Evolutionary conservation across 495 filamentous ascomycete species (phyloP), one percentile per base, ranked within the genome.

Genomic region (Staphylotrichum longicolle): DNA sequence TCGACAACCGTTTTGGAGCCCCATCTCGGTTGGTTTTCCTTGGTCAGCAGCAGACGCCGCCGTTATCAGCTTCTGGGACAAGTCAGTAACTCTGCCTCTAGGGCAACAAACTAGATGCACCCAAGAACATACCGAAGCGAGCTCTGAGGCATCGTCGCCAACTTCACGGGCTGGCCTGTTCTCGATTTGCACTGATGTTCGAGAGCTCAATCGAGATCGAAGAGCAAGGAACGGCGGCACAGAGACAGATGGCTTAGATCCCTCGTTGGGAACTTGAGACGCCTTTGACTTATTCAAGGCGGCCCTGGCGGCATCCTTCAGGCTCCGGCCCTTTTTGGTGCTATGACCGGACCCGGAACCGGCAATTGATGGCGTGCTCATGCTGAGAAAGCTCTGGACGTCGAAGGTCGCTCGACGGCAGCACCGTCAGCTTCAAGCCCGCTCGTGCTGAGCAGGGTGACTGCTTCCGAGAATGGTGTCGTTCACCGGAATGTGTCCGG

Each of bases 271-370:
- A 7, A 58, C 58, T 3, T 46, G 39, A 35, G 58, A 14, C 10
- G 56, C 57, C 14, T 57, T 67, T 3, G 65, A 63, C 10, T 68
- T 68, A 41, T 53, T 53, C 1, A 72, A 51, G 14, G 68, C 65
- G 10, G 71, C 62, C 10, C 60, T 68, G 5, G 71, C 65, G 4
- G 63, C 66, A 7, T 72, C 71, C 37, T 61, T 70, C 32, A 68
- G 35, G 49, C 63, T 68, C 41, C 71, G 68, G n/a, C 35, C 33
- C 30, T 68, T 70, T 41, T 64, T 70, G 40, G 45, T 58, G 12
- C 66, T 65, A 7, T n/a, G 61, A 47, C 57, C 42, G 1, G 56
- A 20, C 9, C 30, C 54, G 14, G 69, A 69, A 4, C 57, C 58
- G 5, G 64, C n/a, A 33, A 54, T 59, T 8, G 65, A 71, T 12